Percentiles rank a stretch among this genome's conserved stretches.
Conservation (phyloP, 192 early-diverging fungal species). For the Pilaira anomala region DNA sequence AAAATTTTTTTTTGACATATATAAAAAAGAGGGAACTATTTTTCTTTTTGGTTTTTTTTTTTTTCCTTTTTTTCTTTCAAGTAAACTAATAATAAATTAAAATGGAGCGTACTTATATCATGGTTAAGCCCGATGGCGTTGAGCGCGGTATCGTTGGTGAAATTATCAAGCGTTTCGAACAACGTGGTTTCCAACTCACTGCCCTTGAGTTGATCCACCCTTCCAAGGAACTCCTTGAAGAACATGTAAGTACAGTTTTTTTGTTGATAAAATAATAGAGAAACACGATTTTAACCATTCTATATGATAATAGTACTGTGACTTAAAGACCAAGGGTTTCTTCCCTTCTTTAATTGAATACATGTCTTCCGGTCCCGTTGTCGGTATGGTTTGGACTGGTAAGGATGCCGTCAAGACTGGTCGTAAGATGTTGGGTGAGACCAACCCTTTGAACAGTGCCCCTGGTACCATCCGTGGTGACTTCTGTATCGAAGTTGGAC, state of each 20-base stretch:
- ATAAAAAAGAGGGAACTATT: not conserved
- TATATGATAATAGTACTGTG: slow-evolving; percentile 55
- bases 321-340: slow-evolving; percentile 82
- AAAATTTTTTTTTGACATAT: not conserved
- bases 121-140: slow-evolving; percentile 61
- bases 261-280: not conserved
- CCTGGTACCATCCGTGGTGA: slow-evolving; percentile 97
- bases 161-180: slow-evolving; percentile 92
- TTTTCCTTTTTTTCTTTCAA: not conserved
- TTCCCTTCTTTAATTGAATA: slow-evolving; percentile 80
- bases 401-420: slow-evolving; percentile 90
- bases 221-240: slow-evolving; percentile 54
- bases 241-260: slow-evolving; percentile 30
- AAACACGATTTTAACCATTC: not conserved
- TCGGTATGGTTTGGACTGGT: slow-evolving; percentile 92
- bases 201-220: slow-evolving; percentile 79
- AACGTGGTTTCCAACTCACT: slow-evolving; percentile 84
- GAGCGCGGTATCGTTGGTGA: slow-evolving; percentile 87
- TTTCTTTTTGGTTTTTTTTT: not conserved
- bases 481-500: slow-evolving; percentile 80
- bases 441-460: slow-evolving; percentile 84
- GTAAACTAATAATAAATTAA: not conserved
- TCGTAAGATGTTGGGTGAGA: slow-evolving; percentile 83
- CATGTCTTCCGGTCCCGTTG: slow-evolving; percentile 93
- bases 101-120: slow-evolving; percentile 56